Evolutionary conservation across 257 asterid species (phyloP).

Genomic region (Solanum lycopersicoides): DNA sequence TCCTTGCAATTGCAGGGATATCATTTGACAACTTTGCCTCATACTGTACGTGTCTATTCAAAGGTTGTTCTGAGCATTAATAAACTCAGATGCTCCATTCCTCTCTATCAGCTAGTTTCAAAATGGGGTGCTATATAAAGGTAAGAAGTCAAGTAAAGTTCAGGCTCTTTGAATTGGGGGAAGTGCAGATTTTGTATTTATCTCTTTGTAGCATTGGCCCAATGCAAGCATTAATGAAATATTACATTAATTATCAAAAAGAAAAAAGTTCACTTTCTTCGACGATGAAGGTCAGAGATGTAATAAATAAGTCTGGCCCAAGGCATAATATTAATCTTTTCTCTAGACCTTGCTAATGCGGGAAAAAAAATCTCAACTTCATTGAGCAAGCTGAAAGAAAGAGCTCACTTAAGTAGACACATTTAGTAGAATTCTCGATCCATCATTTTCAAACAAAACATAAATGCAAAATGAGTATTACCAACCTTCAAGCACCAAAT

Average conservation of each 20-base stretch:
- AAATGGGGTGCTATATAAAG: not conserved
- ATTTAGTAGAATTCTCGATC: not conserved
- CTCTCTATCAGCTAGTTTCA: not conserved
- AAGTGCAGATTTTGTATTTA: not conserved
- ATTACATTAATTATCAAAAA: not conserved
- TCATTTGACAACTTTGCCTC: not conserved
- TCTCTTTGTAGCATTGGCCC: not conserved
- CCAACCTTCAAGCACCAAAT: conserved; percentile 93
- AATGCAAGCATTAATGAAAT: not conserved
- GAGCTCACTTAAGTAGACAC: not conserved
- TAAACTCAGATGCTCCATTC: not conserved
- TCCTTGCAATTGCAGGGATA: not conserved
- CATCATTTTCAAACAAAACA: not conserved
- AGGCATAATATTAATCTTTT: not conserved
- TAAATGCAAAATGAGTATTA: not conserved
- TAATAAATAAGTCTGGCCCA: not conserved
- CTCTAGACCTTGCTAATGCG: not conserved
- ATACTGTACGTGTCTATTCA: not conserved
- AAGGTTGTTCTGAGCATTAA: not conserved
- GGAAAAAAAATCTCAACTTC: not conserved
- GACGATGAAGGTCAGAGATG: not conserved
- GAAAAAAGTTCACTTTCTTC: not conserved
- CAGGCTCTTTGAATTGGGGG: not conserved
- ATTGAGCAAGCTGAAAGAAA: not conserved
- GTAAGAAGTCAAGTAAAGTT: not conserved